Base-by-base conservation (phyloP, 2,329 filamentous ascomycete genomes). In the Penicillium hordei region DNA sequence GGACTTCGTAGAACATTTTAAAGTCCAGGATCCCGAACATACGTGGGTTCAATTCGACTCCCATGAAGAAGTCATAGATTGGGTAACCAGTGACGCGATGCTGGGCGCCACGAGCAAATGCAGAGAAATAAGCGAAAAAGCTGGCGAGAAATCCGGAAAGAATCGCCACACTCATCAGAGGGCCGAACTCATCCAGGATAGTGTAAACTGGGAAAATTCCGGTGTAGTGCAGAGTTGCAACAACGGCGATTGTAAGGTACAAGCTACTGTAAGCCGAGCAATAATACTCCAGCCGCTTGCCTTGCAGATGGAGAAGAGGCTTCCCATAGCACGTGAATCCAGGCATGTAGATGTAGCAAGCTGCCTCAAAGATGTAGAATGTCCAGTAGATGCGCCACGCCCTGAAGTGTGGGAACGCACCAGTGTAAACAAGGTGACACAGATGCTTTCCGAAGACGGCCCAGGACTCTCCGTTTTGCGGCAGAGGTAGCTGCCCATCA, bases 311-410 rank as follows among this genome's bases (percentile, higher is more conserved):
- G 21, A 87, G 83, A 21, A 99, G 84, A 40, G 92, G 89, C 79
- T 97, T 96, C 61, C 94, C 94, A 70, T 91, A 89, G 57, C 87
- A 86, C 78, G 87, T 91, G 60, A 97, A 86, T 55, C 94, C 94
- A 1, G 94, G 94, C 70, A 97, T 85, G 55, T 87, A 79, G 69
- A 93, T 85, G 78, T 99, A 99, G 71, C 89, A 89, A 39, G 86
- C 79, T 52, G 83, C 90, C 78, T 97, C 90, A 58, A 91, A 88
- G 66, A 95, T 75, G 77, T 95, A 88, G 76, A 96, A 97, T 52
- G 81, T 81, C 94, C 94, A 99, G 82, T 97, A 99, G 72, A 96
- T 95, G 57, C 81, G 75, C 93, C 93, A 99, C 6, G 93, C 92
- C 72, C 86, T 87, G 46, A 85, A 72, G 59, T 86, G 86, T 1